Evolutionary conservation across 495 filamentous ascomycete species (phyloP), one percentile per base, ranked within the genome.

Genomic region (Platismatia glauca): DNA sequence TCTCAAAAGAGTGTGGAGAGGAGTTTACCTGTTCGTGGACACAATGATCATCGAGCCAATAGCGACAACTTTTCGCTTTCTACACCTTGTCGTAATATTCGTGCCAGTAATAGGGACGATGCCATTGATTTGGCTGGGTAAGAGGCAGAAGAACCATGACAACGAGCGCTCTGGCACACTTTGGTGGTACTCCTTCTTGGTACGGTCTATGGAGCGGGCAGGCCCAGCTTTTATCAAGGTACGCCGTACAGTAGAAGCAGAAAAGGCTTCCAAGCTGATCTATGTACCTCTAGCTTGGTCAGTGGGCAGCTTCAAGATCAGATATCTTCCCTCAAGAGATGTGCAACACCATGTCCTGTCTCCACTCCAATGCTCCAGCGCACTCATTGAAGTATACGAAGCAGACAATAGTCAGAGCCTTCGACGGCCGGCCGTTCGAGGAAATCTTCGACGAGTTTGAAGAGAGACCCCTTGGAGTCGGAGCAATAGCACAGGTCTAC

Each of bases 171-270:
- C 75, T 22, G 95, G 94, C 22, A 90, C 92, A 15, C 65, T 97
- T 16, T 96, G 90, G 92, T 99, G 94, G 95, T 97, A 96, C 77
- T 79, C 76, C 1, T 95, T 96, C 70, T 72, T 99, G 46, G 90
- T 97, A 8, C 82, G 79, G 58, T 79, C 86, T 4, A 97, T 99
- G 95, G 95, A 99, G 74, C 82, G 85, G 63, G 91, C 92, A 39
- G 95, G 95, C 8, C 91, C 95, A 39, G 92, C 95, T 0, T 99
- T 97, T 69, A 97, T 99, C 77, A 99, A 99, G 84, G 91, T 94
- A 75, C 37, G 72, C 41, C 41, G 50, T 38, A n/a, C 27, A 13
- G 27, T 27, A 1, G n/a, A 41, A 61, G 61, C 31, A 31, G 20
- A 34, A 27, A 31, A 41, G 7, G 16, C 24, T 16, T 22, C 29